phyloP scores from a whole-genome alignment of 148 eudicot species.

The Oxyria digyna region DNA sequence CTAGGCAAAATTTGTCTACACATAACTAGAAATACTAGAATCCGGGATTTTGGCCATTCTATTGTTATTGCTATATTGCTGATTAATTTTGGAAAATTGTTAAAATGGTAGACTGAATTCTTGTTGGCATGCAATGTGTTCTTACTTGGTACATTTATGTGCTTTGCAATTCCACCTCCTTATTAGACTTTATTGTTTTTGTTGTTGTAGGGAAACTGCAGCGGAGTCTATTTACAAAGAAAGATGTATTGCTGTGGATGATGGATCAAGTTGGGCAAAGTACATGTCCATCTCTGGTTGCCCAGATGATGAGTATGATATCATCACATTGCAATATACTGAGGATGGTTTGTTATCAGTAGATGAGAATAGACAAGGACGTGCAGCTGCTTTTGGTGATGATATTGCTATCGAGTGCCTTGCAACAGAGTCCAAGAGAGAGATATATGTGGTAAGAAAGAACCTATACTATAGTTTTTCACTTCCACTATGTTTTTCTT shows the following conservation, averaged over 20 bases:
- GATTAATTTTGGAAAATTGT: not conserved
- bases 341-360: constrained; percentile 86
- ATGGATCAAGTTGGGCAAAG: constrained; percentile 84
- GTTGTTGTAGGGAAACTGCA: constrained; percentile 61
- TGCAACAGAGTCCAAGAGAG: constrained; percentile 77
- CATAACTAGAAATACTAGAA: not conserved
- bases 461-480: not conserved
- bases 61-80: not conserved
- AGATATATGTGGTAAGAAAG: constrained; percentile 74
- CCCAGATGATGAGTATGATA: constrained; percentile 74
- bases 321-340: constrained; percentile 80
- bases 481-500: not conserved
- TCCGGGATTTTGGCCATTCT: not conserved
- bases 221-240: constrained; percentile 91
- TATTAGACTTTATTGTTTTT: constrained; percentile 15
- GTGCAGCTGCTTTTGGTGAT: constrained; percentile 89
- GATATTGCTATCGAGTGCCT: constrained; percentile 94
- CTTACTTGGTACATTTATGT: not conserved
- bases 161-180: not conserved
- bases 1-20: no score
- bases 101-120: not conserved
- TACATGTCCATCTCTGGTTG: constrained; percentile 96
- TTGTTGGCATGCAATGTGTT: not conserved
- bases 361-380: constrained; percentile 84
- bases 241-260: constrained; percentile 76